Evolutionary conservation across 169 alveolate species (phyloP), one percentile per base, ranked within the genome.

Genomic region (Neospora caninum): DNA sequence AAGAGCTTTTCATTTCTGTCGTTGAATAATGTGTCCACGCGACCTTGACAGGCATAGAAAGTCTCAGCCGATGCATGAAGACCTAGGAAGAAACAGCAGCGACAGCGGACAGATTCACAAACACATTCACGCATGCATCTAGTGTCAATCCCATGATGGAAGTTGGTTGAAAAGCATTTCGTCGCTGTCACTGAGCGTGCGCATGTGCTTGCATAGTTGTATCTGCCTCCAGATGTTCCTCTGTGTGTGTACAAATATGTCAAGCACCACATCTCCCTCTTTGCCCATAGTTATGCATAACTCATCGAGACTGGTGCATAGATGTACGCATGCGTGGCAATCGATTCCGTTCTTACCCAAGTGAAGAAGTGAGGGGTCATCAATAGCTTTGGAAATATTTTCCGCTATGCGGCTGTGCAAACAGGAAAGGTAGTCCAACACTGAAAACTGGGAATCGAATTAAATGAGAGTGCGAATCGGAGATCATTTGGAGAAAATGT

Each of bases 11-110:
- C 95, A 93, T 95, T 95, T 38, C 88, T 88, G 53, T 93, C 96
- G 58, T 95, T 54, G 78, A 93, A 95, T 10, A 93, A 73, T 31
- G n/a, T 88, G 82, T 93, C 95, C 45, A 88, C 91, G 39, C 96
- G 95, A 18, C 96, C 96, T 80, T 95, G 96, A 83, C 96, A 93
- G 88, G 95, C 93, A 91, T 88, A 95, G 88, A 89, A 95, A 9
- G 95, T 95, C 92, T 95, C 96, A 29, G 95, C 94, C 29, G 96
- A 86, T n/a, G 45, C 94, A 88, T 95, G 94, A 20, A 95, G 88
- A 38, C 96, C 96, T 80, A 83, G 22, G 25, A 34, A 31, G 82
- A 42, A 42, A 22, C 89, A 34, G 54, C 10, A 0, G 38, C 54
- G 45, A 0, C 9, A 25, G 53, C 10, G 88, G 4, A 80, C 49